A percentile compares a stretch with the other conserved stretches of the same genome.
Conservation (phyloP, 2,329 filamentous ascomycete genomes). For the Aspergillus candidus region DNA sequence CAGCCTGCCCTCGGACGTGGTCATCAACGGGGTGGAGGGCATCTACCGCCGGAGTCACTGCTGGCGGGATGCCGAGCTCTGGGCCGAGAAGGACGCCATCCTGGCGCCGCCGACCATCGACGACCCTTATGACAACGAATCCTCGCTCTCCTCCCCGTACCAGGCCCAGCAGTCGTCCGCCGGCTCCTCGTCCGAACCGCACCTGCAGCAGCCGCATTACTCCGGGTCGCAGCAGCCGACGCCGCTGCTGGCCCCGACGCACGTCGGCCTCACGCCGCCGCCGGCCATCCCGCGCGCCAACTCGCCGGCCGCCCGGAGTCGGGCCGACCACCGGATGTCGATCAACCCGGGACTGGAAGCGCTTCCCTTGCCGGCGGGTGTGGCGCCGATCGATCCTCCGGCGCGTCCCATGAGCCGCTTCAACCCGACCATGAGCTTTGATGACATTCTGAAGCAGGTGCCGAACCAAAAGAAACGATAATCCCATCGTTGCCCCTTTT, state of each 20-base stretch:
- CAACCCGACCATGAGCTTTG: constrained; percentile 46
- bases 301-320: constrained; percentile 25
- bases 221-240: constrained; percentile 19
- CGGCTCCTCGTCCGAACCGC: constrained; percentile 30
- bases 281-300: constrained; percentile 31
- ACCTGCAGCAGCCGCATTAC: constrained; percentile 15
- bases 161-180: constrained; percentile 33
- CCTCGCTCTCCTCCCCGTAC: constrained; percentile 34
- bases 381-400: constrained; percentile 37
- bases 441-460: constrained; percentile 42
- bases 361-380: constrained; percentile 37
- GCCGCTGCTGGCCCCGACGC: constrained; percentile 24
- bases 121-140: constrained; percentile 33
- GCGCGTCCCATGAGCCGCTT: constrained; percentile 35
- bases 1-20: constrained; percentile 56
- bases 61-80: constrained; percentile 59
- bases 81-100: constrained; percentile 44
- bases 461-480: constrained; percentile 28
- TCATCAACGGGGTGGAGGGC: constrained; percentile 61
- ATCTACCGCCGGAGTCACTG: constrained; percentile 64
- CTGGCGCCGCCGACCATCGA: constrained; percentile 29
- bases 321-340: constrained; percentile 36
- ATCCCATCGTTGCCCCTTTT: constrained; percentile 4
- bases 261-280: constrained; percentile 29
- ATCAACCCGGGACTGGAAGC: constrained; percentile 43